These are phyloP conservation scores for Microcyclosporella mali DNA, from an alignment of 2,329 filamentous ascomycete species.

Conservation along the genomic window DNA sequence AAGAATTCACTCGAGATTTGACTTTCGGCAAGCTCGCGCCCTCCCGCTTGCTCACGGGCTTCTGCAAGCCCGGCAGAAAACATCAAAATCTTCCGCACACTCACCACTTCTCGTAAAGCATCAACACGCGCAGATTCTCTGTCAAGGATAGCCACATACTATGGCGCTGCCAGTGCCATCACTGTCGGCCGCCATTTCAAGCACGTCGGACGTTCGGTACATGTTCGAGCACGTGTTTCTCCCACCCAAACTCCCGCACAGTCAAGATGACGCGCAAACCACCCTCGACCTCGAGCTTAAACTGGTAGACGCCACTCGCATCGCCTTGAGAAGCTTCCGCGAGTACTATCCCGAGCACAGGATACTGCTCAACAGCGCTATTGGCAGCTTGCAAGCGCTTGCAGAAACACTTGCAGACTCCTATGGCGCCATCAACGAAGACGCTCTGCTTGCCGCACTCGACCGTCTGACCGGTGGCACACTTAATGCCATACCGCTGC, in stretches of 20 bases:
- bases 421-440: background rate
- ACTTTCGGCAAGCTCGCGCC: too few species aligned
- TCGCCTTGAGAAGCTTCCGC: background rate
- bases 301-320: background rate
- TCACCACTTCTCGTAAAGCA: too few species aligned
- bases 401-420: background rate
- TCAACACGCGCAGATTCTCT: too few species aligned
- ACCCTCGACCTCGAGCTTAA: background rate
- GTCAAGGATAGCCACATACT: too few species aligned
- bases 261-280: background rate
- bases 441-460: background rate
- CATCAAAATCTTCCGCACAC: too few species aligned
- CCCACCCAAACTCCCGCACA: constrained; percentile 2
- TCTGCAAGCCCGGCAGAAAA: too few species aligned
- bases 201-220: background rate
- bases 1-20: too few species aligned
- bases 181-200: too few species aligned
- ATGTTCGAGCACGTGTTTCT: constrained; percentile 4
- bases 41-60: too few species aligned
- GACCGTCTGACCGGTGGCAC: background rate
- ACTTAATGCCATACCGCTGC: constrained; percentile 3
- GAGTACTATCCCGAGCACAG: background rate
- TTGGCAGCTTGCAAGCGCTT: background rate
- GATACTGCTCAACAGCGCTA: background rate
- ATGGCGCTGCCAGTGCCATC: too few species aligned